Evolutionary conservation across 108 stramenopile genomes (phyloP).

Genomic region (Parmales sp.): DNA sequence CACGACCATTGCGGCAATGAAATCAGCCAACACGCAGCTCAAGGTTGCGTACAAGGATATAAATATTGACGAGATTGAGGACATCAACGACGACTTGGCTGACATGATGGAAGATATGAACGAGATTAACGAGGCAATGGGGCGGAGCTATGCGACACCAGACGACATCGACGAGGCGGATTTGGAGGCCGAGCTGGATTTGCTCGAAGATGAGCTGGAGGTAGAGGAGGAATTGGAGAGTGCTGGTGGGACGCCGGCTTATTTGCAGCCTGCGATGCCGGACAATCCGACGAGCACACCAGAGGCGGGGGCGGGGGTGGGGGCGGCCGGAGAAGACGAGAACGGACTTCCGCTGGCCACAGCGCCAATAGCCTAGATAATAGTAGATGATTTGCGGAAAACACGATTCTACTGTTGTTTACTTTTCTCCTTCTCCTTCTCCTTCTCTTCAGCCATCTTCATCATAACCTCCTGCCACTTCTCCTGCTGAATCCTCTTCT

Average conservation of each 20-base stretch:
- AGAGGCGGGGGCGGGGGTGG: conserved; percentile 31
- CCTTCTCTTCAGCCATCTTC: conserved; percentile 43
- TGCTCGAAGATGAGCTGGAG: conserved; percentile 87
- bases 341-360: no score
- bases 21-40: conserved; percentile 75
- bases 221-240: conserved; percentile 45
- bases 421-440: conserved; percentile 40
- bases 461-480: conserved; percentile 84
- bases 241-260: conserved; percentile 43
- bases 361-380: no score
- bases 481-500: conserved; percentile 65
- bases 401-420: no score
- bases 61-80: conserved; percentile 88
- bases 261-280: conserved; percentile 43
- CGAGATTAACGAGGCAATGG: conserved; percentile 91
- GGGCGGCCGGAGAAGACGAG: conserved; percentile 21
- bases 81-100: conserved; percentile 83
- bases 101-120: conserved; percentile 85
- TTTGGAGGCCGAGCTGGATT: conserved; percentile 90
- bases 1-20: conserved; percentile 86
- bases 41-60: conserved; percentile 76
- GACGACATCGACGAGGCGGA: conserved; percentile 94
- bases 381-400: no score
- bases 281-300: conserved; percentile 29
- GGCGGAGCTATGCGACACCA: conserved; percentile 79